These are phyloP conservation scores for Cucumis sativus DNA, from an alignment of 306 rosid species.

Conservation along the genomic window DNA sequence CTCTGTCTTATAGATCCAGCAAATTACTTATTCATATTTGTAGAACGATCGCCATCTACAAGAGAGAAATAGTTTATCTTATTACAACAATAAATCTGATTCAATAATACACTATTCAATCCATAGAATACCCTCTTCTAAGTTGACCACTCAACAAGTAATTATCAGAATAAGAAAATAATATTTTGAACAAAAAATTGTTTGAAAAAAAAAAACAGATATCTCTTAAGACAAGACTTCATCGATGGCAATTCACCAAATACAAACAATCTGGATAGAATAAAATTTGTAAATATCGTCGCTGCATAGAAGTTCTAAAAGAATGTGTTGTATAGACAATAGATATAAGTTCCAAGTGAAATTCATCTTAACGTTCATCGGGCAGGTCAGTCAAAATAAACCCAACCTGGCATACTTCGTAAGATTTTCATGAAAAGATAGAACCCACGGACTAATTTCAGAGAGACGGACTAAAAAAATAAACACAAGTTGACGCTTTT, in stretches of 20 bases:
- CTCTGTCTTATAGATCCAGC: constrained; percentile 8
- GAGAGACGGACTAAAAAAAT: not conserved
- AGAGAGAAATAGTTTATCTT: constrained; percentile 10
- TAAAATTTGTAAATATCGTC: not conserved
- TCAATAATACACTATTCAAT: not conserved
- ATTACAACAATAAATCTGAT: not conserved
- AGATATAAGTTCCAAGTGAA: not conserved
- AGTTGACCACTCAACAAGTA: not conserved
- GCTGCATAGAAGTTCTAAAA: not conserved
- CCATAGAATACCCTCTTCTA: not conserved
- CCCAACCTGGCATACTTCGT: not conserved
- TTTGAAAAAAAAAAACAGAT: not conserved
- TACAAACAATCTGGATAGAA: not conserved
- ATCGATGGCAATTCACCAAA: not conserved
- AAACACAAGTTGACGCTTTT: not conserved
- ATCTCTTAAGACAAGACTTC: not conserved
- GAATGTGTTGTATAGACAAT: not conserved
- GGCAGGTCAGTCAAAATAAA: not conserved
- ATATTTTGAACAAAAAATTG: not conserved
- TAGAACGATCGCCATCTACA: constrained; percentile 30
- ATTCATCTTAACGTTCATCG: not conserved
- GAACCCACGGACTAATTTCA: not conserved
- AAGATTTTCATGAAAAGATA: not conserved
- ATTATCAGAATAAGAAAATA: not conserved
- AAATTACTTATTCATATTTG: constrained; percentile 19